Conservation (phyloP, 768 basidiomycete species). For the Hemileccinum rubropunctum region DNA sequence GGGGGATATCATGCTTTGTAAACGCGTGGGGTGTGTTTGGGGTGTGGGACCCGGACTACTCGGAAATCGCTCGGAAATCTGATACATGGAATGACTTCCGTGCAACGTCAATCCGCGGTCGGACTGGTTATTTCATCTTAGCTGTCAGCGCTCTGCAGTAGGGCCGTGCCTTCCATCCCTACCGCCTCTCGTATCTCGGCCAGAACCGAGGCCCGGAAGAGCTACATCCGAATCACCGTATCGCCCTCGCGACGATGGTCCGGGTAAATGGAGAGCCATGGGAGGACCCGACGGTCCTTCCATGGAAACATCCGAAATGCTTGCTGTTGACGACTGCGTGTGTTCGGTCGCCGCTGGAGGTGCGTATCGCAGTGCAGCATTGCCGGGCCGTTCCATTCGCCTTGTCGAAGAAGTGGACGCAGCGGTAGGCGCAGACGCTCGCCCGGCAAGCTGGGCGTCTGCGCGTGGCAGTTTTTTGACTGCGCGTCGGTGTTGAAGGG, state of each 20-base stretch:
- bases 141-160: conserved; percentile 24
- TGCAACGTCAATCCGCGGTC: neutral
- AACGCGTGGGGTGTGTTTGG: conserved; percentile 10
- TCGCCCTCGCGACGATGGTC: conserved; percentile 31
- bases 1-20: neutral
- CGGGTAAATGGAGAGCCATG: conserved; percentile 33
- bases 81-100: conserved; percentile 5
- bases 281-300: conserved; percentile 28
- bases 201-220: conserved; percentile 20
- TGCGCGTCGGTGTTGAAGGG: conserved; percentile 39
- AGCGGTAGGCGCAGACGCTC: conserved; percentile 67
- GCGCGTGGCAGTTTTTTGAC: conserved; percentile 80
- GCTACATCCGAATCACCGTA: conserved; percentile 34
- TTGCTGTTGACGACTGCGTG: conserved; percentile 21
- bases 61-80: conserved; percentile 9
- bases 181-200: conserved; percentile 36
- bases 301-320: conserved; percentile 28
- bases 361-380: conserved; percentile 38
- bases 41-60: conserved; percentile 12
- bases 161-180: conserved; percentile 31
- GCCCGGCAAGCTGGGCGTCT: conserved; percentile 70
- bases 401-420: conserved; percentile 19
- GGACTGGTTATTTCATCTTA: conserved; percentile 1
- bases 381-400: conserved; percentile 34
- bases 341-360: conserved; percentile 25